These are phyloP conservation scores for Spinellus fusiger DNA, from an alignment of 192 early-diverging fungal species.

Conservation along the genomic window DNA sequence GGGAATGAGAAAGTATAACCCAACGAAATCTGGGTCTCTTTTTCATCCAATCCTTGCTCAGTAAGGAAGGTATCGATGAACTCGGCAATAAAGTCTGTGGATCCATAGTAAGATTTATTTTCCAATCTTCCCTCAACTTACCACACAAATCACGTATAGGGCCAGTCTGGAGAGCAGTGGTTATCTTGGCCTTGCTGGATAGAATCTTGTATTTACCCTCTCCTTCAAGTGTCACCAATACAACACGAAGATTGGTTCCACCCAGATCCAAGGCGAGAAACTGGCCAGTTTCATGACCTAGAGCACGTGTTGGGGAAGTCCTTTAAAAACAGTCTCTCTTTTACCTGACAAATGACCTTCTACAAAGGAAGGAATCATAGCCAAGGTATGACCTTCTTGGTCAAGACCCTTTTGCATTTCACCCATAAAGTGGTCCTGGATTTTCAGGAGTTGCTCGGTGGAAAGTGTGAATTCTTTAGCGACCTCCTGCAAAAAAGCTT, in stretches of 20 bases:
- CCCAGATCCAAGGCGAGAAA: constrained; percentile 91
- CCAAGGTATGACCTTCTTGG: constrained; percentile 47
- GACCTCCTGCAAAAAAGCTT: constrained; percentile 44
- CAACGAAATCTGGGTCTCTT: constrained; percentile 33
- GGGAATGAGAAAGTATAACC: constrained; percentile 98
- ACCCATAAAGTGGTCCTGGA: constrained; percentile 52
- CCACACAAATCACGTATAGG: constrained; percentile 45
- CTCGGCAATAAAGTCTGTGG: constrained; percentile 82
- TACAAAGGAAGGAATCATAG: constrained; percentile 93
- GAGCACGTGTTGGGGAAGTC: background rate
- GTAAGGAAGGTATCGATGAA: constrained; percentile 73
- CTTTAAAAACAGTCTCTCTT: constrained; percentile 18
- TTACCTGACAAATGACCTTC: constrained; percentile 57
- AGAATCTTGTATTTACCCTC: constrained; percentile 61
- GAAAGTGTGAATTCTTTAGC: constrained; percentile 48
- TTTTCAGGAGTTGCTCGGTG: constrained; percentile 46
- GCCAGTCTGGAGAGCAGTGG: constrained; percentile 52
- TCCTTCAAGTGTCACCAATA: constrained; percentile 76
- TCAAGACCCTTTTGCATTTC: constrained; percentile 63
- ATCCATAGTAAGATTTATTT: background rate
- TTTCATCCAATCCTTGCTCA: constrained; percentile 23
- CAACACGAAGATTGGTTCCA: constrained; percentile 90
- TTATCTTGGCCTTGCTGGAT: constrained; percentile 66
- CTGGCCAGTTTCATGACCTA: constrained; percentile 68
- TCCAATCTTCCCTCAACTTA: constrained; percentile 6